Conservation (phyloP, 2,329 filamentous ascomycete species). For the Sclerotinia trifoliorum region DNA sequence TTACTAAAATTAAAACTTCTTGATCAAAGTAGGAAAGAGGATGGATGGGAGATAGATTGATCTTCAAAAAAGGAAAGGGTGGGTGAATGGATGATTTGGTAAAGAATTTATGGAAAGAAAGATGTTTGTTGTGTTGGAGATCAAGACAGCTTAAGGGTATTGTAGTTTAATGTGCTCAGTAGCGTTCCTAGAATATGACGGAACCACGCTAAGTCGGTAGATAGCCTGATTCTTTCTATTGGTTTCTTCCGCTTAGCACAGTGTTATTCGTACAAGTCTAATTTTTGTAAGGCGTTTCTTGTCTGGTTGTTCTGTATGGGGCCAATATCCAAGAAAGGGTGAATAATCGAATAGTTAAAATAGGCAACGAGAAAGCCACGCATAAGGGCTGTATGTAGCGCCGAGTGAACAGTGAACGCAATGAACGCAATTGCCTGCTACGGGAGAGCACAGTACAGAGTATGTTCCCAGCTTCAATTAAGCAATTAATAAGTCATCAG, state of each 20-base stretch:
- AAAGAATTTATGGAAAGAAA: neutral
- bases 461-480: neutral
- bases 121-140: slow-evolving; percentile 20
- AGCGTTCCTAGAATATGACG: slow-evolving; percentile 23
- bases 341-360: neutral
- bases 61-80: neutral
- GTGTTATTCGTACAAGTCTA: no score
- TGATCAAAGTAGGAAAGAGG: neutral
- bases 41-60: neutral
- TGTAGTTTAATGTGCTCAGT: slow-evolving; percentile 1
- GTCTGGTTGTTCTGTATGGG: neutral
- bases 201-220: slow-evolving; percentile 18
- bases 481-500: slow-evolving; percentile 1
- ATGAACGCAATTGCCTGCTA: neutral
- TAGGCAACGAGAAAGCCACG: slow-evolving; percentile 21
- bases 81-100: neutral
- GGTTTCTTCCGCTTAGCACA: slow-evolving; percentile 20
- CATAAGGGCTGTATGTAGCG: neutral
- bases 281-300: neutral
- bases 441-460: neutral
- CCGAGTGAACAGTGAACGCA: neutral
- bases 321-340: neutral
- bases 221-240: slow-evolving; percentile 16
- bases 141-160: slow-evolving; percentile 18
- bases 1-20: neutral